Percentiles rank a stretch among this genome's conserved stretches.
phyloP scores from a whole-genome alignment of 768 basidiomycete genomes.

The Russula emetica region DNA sequence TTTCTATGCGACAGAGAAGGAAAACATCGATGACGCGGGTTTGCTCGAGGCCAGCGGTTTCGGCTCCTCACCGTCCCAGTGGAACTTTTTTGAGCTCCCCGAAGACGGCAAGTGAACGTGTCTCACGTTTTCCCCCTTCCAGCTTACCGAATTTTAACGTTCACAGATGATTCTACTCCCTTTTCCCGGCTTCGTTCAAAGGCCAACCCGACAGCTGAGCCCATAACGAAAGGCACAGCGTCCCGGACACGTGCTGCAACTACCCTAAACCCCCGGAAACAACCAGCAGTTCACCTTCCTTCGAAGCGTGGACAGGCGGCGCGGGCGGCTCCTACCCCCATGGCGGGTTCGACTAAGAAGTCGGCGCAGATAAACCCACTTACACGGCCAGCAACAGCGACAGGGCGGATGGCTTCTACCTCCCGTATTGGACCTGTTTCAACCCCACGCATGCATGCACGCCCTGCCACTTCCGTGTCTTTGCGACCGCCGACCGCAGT shows the following conservation, averaged over 20 bases:
- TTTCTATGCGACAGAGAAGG: slow-evolving; percentile 29
- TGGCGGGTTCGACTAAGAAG: neutral
- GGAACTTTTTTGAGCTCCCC: slow-evolving; percentile 18
- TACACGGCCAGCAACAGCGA: slow-evolving; percentile 3
- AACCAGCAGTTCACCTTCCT: neutral
- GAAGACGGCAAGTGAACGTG: slow-evolving; percentile 21
- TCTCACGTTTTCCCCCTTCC: neutral
- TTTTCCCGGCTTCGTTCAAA: neutral
- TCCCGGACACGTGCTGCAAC: neutral
- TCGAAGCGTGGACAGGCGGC: neutral
- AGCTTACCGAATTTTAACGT: neutral
- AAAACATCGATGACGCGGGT: slow-evolving; percentile 13
- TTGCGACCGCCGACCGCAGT: slow-evolving; percentile 2
- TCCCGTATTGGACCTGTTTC: neutral
- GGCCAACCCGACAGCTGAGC: neutral
- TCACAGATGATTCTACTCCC: slow-evolving; percentile 14
- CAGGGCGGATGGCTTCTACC: slow-evolving; percentile 1
- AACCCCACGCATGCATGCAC: neutral
- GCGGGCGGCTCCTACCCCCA: neutral
- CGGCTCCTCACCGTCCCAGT: slow-evolving; percentile 9
- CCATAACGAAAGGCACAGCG: neutral
- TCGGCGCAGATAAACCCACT: neutral
- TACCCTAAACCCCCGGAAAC: neutral
- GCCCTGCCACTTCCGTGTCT: slow-evolving; percentile 18
- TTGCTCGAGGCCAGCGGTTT: slow-evolving; percentile 23